phyloP scores from a whole-genome alignment of 805 yeast genomes.

The Kregervanrija fluxuum region DNA sequence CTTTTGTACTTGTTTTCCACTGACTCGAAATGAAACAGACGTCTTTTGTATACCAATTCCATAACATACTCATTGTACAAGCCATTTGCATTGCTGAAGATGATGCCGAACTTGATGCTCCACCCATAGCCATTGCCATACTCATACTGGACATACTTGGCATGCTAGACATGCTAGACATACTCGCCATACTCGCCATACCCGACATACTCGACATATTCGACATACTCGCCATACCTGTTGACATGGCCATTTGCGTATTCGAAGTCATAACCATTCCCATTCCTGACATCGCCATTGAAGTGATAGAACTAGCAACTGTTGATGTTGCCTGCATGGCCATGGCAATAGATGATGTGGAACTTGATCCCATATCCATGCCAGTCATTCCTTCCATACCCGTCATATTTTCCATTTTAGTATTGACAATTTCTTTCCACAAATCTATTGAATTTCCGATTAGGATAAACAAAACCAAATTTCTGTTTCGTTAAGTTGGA shows the following conservation, averaged over 20 bases:
- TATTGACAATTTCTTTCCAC: no score
- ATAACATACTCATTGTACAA: conserved; percentile 17
- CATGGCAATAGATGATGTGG: background rate
- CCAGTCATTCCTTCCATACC: no score
- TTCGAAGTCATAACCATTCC: conserved; percentile 6
- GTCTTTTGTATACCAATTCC: conserved; percentile 15
- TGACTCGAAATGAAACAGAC: conserved; percentile 11
- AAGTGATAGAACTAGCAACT: background rate
- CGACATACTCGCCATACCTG: conserved; percentile 4
- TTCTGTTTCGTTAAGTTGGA: no score
- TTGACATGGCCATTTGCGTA: conserved; percentile 4
- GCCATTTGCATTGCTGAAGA: conserved; percentile 3
- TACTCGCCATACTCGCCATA: background rate
- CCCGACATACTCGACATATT: background rate
- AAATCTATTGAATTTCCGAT: no score
- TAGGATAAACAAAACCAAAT: no score
- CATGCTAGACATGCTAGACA: conserved; percentile 1
- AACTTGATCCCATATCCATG: no score
- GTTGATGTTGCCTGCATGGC: background rate
- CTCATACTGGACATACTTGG: background rate
- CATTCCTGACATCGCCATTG: conserved; percentile 3
- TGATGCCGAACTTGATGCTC: background rate
- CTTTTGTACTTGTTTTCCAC: conserved; percentile 13
- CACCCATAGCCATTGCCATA: conserved; percentile 1
- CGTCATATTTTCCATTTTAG: no score